phyloP scores from a whole-genome alignment of 1,139 yeast species.

The Pichia sp. region DNA sequence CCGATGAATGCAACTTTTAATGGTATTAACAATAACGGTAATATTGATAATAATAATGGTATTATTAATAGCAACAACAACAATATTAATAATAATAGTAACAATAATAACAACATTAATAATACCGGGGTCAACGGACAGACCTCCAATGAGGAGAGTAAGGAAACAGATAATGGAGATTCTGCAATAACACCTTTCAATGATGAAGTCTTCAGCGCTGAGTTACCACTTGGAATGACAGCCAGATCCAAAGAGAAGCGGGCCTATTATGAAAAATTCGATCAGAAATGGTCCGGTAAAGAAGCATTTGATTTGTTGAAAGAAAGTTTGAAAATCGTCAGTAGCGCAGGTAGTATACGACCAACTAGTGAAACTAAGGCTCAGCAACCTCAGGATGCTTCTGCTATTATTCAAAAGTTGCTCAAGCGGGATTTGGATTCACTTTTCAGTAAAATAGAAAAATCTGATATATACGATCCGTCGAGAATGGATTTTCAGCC shows the following conservation, averaged over 20 bases:
- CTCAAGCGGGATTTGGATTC: conserved; percentile 22
- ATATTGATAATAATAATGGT: not conserved
- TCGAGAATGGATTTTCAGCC: conserved; percentile 38
- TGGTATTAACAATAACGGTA: not conserved
- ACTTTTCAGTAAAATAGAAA: conserved; percentile 17
- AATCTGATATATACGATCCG: conserved; percentile 37
- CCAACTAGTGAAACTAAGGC: not conserved
- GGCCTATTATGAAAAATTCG: conserved; percentile 46
- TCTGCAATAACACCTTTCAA: conserved; percentile 12
- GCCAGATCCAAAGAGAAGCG: conserved; percentile 54
- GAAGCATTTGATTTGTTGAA: conserved; percentile 45
- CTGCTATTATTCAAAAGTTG: conserved; percentile 20
- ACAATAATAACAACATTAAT: not conserved
- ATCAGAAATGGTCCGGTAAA: conserved; percentile 58
- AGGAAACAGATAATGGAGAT: not conserved
- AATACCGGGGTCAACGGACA: not conserved
- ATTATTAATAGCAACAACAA: not conserved
- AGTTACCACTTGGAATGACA: conserved; percentile 61
- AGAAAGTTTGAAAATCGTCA: conserved; percentile 29
- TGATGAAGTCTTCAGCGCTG: conserved; percentile 34
- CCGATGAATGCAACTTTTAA: conserved; percentile 1
- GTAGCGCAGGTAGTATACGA: conserved; percentile 39
- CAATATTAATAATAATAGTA: not conserved
- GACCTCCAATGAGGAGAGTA: not conserved
- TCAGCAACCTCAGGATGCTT: conserved; percentile 15